Evolutionary conservation across 2,329 filamentous ascomycete genomes (phyloP), one percentile per base, ranked within the genome.

Genomic region (Xenoacremonium recifei): DNA sequence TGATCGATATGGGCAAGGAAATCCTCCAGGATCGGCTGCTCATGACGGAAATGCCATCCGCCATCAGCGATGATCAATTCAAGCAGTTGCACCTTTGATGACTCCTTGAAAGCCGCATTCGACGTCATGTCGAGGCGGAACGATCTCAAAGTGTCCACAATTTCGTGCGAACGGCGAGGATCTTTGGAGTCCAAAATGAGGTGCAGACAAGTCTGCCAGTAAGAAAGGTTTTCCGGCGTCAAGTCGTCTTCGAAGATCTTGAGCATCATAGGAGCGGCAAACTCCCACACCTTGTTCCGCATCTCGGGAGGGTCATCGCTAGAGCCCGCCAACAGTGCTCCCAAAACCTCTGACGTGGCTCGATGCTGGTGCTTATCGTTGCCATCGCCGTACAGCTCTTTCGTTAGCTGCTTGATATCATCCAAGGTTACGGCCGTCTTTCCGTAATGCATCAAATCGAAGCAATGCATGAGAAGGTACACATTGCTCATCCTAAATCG

Each of bases 91-190:
- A 99, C 89, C 70, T 97, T 96, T 20, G 92, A 95, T 41, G 92
- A 96, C 64, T 99, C 95, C 64, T 99, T 99, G 77, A 99, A 99
- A 0, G 93, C 93, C 4, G 95, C 93, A 61, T 97, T 96, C 0
- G 92, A 96, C 5, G 81, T 75, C 85, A 97, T 92, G 62, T 99
- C 93, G 9, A 99, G 75, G 21, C 89, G 80, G 78, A 97, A 97
- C 40, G 84, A 81, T 35, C 86, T 80, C 16, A 99, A 74, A 65
- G 82, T 85, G 50, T 93, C 85, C 25, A 96, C 80, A 49, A 99
- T 77, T 51, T 95, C 92, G 73, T 87, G 90, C 3, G 84, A 84
- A 49, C 92, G 82, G 33, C 95, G 82, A 11, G 93, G 92, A 65
- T 99, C 93, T 58, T 93, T 92, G 10, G 85, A 84, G 54, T 95